A percentile compares a stretch with the other conserved stretches of the same genome.
Conservation (phyloP, 768 basidiomycete species). For the Leccinum boreale region DNA sequence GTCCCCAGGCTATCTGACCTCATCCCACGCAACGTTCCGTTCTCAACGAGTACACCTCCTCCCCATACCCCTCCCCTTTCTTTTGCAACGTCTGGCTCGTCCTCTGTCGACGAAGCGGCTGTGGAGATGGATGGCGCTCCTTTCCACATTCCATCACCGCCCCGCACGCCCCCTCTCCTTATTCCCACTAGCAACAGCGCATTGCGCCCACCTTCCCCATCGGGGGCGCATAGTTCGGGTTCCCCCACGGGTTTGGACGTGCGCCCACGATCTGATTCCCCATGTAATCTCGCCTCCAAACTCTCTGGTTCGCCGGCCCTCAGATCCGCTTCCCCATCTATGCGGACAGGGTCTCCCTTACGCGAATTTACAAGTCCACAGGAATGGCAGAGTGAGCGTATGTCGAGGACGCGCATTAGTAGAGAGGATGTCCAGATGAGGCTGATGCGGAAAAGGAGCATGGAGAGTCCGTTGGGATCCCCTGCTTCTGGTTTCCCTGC, state of each 20-base stretch:
- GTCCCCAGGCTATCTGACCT: constrained; percentile 25
- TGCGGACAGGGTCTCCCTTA: constrained; percentile 28
- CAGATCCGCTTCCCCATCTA: constrained; percentile 19
- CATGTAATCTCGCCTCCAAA: constrained; percentile 14
- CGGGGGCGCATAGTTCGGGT: constrained; percentile 5
- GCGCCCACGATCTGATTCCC: constrained; percentile 24
- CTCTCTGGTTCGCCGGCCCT: constrained; percentile 19
- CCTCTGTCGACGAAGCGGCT: constrained; percentile 10
- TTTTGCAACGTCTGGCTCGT: constrained; percentile 19
- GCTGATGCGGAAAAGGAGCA: constrained; percentile 42
- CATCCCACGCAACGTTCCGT: constrained; percentile 20
- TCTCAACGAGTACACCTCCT: constrained; percentile 29
- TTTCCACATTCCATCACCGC: constrained; percentile 1
- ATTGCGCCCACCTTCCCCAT: constrained; percentile 13
- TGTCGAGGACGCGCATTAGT: constrained; percentile 44
- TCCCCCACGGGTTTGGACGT: constrained; percentile 19
- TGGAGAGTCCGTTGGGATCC: constrained; percentile 39
- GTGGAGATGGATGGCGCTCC: constrained; percentile 5
- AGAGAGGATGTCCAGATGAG: constrained; percentile 52
- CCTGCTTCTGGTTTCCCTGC: constrained; percentile 12
- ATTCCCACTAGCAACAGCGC: neutral
- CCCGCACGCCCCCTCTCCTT: constrained; percentile 2
- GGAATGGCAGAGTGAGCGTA: constrained; percentile 17
- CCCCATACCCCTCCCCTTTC: constrained; percentile 18
- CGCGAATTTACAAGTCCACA: constrained; percentile 21